A percentile compares a stretch with the other conserved stretches of the same genome.
These are phyloP conservation scores for Pseudogymnoascus verrucosus DNA, from an alignment of 2,329 filamentous ascomycete genomes.

Conservation along the genomic window DNA sequence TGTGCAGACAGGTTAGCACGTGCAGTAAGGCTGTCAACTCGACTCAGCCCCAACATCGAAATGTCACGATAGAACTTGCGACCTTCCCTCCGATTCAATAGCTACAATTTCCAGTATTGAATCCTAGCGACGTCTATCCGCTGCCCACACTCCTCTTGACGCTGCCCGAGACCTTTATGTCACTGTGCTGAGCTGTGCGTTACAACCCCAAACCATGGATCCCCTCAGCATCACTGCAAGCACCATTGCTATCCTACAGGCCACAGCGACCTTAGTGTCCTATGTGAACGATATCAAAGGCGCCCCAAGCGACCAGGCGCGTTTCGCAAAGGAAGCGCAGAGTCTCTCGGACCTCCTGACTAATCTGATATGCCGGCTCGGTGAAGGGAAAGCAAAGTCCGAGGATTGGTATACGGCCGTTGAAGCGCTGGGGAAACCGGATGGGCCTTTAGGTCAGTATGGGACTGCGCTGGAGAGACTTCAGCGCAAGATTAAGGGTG, in stretches of 20 bases:
- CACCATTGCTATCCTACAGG: not conserved
- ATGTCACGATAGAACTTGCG: no score
- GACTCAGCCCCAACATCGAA: no score
- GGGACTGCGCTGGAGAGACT: not conserved
- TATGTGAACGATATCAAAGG: not conserved
- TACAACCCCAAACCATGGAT: not conserved
- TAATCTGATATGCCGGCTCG: not conserved
- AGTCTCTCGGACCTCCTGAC: not conserved
- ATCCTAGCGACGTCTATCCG: not conserved
- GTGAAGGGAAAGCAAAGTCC: not conserved
- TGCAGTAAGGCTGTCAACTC: no score
- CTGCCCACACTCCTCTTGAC: no score
- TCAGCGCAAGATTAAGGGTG: not conserved
- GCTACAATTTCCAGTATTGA: not conserved
- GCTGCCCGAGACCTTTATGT: not conserved
- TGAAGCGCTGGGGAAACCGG: not conserved
- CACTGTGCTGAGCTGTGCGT: not conserved
- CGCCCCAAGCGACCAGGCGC: not conserved
- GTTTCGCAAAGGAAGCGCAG: not conserved
- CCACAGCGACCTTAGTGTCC: not conserved
- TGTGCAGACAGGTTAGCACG: no score
- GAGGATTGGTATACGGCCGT: not conserved
- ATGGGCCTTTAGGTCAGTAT: not conserved
- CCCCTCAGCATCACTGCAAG: not conserved
- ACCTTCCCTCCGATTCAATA: no score